Percentiles rank a stretch among this genome's conserved stretches.
Conservation (phyloP, 495 filamentous ascomycete genomes). For the Amorphotheca resinae region DNA sequence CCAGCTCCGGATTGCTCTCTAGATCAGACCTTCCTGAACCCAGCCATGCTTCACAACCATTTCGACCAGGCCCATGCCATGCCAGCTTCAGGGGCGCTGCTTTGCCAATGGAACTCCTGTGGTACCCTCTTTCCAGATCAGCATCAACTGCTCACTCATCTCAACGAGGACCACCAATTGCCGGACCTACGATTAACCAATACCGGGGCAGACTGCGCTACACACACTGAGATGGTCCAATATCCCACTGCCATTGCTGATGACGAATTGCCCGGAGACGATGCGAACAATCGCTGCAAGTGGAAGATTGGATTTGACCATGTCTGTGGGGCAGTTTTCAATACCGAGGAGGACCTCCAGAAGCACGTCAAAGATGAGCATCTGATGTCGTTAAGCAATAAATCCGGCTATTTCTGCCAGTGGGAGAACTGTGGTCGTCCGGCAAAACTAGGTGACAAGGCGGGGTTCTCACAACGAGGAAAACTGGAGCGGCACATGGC, state of each 20-base stretch:
- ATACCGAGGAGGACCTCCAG: slow-evolving; percentile 22
- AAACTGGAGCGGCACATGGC: slow-evolving; percentile 53
- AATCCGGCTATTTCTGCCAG: slow-evolving; percentile 30
- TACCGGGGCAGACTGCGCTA: neutral
- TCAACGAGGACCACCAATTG: slow-evolving; percentile 10
- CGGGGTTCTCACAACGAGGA: slow-evolving; percentile 38
- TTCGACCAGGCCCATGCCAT: slow-evolving; percentile 15
- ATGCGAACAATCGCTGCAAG: slow-evolving; percentile 19
- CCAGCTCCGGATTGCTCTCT: slow-evolving; percentile 10
- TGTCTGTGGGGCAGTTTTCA: slow-evolving; percentile 8
- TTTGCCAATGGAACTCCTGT: slow-evolving; percentile 12
- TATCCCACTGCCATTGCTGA: neutral
- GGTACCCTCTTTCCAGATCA: slow-evolving; percentile 6
- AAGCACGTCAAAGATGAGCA: slow-evolving; percentile 30
- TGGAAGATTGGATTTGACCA: slow-evolving; percentile 20
- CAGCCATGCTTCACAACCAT: slow-evolving; percentile 15
- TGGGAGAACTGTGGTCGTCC: slow-evolving; percentile 35
- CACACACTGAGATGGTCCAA: neutral
- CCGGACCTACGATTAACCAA: neutral
- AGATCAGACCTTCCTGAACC: slow-evolving; percentile 8
- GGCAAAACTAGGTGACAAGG: slow-evolving; percentile 20
- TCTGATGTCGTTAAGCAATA: slow-evolving; percentile 26
- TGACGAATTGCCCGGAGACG: slow-evolving; percentile 1
- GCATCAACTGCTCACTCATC: slow-evolving; percentile 9
- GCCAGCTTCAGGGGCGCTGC: slow-evolving; percentile 4